Base-by-base conservation (phyloP, 257 asterid genomes). In the Nemophila menziesii region DNA sequence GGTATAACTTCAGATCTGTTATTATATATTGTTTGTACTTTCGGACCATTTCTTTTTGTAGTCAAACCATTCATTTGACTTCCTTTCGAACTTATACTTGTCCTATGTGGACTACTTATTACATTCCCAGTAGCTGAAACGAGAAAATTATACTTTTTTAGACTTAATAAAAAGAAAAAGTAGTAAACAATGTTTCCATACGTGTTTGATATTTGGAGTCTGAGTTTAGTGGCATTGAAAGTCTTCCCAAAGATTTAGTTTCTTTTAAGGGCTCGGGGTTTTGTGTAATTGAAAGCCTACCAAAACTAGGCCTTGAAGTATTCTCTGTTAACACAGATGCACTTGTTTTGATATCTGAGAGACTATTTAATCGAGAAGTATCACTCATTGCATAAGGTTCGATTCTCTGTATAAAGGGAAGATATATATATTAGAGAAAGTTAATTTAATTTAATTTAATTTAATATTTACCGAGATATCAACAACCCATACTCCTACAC, bases 401-500 rank as follows among this genome's bases (percentile, higher is more conserved):
- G 49, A 73, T 70, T 46, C 96, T 86, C 99, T 90, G 85, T 59
- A 57, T 44, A 62, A 54, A 56, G 40, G 57, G 51, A 51, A 44
- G 55, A 58, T 40, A 50, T 33, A 46, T n/a, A n/a, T n/a, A n/a
- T n/a, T n/a, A n/a, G n/a, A n/a, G n/a, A n/a, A n/a, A n/a, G n/a
- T n/a, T n/a, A n/a, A n/a, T n/a, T n/a, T n/a, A n/a, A n/a, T n/a
- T n/a, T n/a, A 52, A 27, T 39, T 16, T 44, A 42, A 22, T 42
- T 46, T 22, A 24, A 12, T 56, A 47, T 55, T 17, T 48, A 90
- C 96, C 79, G 96, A 79, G 46, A 90, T 85, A 71, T 90, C 99
- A 22, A 85, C 99, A 46, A 90, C 96, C 99, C 99, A 90, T 46
- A 90, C 93, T 46, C 99, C 99, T 54, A 90, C 99, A 59, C 99